Evolutionary conservation across 108 stramenopile species (phyloP).

Genomic region (Cyclostephanos invisitatus): DNA sequence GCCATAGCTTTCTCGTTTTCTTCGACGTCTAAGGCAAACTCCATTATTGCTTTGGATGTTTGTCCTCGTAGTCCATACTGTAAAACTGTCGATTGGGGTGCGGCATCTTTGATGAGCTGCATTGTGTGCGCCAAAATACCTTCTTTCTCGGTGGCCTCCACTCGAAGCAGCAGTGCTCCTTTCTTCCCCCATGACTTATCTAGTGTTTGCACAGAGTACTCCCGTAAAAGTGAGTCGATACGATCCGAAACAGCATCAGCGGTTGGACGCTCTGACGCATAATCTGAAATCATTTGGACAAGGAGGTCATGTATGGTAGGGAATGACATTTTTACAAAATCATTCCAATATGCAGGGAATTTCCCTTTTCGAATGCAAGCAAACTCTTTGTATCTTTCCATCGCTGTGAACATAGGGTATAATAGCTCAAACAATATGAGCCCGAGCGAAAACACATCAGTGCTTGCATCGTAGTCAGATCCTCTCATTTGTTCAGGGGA

Average conservation of each 20-base stretch:
- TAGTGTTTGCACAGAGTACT: constrained; percentile 72
- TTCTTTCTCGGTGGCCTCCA: constrained; percentile 69
- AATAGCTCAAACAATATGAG: constrained; percentile 95
- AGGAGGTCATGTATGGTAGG: constrained; percentile 65
- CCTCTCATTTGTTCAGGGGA: constrained; percentile 92
- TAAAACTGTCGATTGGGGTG: constrained; percentile 58
- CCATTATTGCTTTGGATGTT: constrained; percentile 59
- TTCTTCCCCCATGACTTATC: constrained; percentile 60
- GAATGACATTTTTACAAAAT: constrained; percentile 50
- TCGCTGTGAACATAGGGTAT: constrained; percentile 89
- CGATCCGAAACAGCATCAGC: constrained; percentile 54
- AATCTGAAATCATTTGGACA: constrained; percentile 66
- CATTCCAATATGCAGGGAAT: constrained; percentile 70
- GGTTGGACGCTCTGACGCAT: constrained; percentile 64
- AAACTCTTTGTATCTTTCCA: constrained; percentile 63
- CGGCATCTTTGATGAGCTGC: constrained; percentile 59
- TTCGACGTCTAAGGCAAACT: constrained; percentile 57
- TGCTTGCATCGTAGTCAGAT: constrained; percentile 91
- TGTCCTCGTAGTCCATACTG: constrained; percentile 83
- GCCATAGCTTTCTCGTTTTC: constrained; percentile 13
- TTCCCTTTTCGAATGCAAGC: constrained; percentile 26
- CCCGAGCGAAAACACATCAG: constrained; percentile 93
- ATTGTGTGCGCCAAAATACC: constrained; percentile 67
- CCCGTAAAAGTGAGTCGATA: constrained; percentile 68
- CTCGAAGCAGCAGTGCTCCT: constrained; percentile 64